These are phyloP conservation scores for Sugiyamaella sp. DNA, from an alignment of 1,139 yeast genomes.

Conservation along the genomic window DNA sequence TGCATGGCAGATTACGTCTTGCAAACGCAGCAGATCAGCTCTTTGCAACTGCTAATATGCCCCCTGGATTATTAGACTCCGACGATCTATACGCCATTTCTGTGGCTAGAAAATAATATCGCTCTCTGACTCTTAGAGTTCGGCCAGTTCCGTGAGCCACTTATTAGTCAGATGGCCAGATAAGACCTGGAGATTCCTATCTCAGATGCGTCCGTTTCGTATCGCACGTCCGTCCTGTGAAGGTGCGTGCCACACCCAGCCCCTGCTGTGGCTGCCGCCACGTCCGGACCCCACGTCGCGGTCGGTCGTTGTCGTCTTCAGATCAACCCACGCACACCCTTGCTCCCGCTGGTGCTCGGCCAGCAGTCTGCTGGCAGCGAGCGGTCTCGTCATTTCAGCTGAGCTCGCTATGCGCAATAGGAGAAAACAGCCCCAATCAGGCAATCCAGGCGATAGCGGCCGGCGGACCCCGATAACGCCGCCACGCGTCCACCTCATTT, in stretches of 20 bases:
- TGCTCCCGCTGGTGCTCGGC: no score
- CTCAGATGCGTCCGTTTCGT: no score
- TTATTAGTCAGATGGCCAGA: neutral
- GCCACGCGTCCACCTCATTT: conserved; percentile 1
- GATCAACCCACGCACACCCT: no score
- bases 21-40: neutral
- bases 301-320: no score
- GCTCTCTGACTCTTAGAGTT: neutral
- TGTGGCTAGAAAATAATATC: neutral
- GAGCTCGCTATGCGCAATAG: neutral
- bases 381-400: conserved; percentile 5
- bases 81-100: neutral
- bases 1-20: neutral
- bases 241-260: no score
- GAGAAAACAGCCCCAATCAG: neutral
- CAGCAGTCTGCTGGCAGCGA: no score
- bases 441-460: conserved; percentile 6
- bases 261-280: no score
- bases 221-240: no score
- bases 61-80: neutral
- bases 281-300: no score
- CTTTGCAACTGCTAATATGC: neutral
- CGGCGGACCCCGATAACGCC: conserved; percentile 7
- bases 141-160: neutral
- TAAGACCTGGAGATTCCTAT: no score